phyloP scores from a whole-genome alignment of 306 rosid genomes.

The Vicia villosa region DNA sequence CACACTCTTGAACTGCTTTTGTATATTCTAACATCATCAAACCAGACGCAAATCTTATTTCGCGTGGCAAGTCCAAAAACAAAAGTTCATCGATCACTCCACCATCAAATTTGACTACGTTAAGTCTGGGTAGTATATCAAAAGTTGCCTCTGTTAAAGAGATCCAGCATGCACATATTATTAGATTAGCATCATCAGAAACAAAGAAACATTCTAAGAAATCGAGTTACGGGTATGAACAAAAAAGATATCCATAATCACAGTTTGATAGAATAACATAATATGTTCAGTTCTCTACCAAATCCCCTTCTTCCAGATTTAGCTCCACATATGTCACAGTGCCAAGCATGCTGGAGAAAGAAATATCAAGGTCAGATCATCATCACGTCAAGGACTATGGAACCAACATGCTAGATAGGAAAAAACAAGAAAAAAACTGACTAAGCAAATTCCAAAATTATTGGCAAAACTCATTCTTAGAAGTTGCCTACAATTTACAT shows the following conservation, averaged over 20 bases:
- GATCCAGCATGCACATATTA: slow-evolving; percentile 32
- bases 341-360: slow-evolving; percentile 87
- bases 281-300: slow-evolving; percentile 57
- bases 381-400: background rate
- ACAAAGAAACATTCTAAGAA: background rate
- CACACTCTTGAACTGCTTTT: slow-evolving; percentile 94
- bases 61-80: slow-evolving; percentile 87
- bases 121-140: slow-evolving; percentile 94
- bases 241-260: background rate
- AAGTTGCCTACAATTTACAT: background rate
- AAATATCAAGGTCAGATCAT: slow-evolving; percentile 30
- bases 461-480: slow-evolving; percentile 5
- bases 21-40: slow-evolving; percentile 86
- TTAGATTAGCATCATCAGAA: slow-evolving; percentile 16
- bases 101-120: slow-evolving; percentile 92
- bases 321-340: slow-evolving; percentile 86
- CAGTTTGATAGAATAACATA: background rate
- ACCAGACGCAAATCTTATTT: slow-evolving; percentile 73
- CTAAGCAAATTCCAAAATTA: background rate
- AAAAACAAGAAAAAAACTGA: background rate
- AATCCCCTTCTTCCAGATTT: slow-evolving; percentile 99
- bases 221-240: background rate
- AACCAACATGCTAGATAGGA: background rate
- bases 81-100: slow-evolving; percentile 93
- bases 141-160: slow-evolving; percentile 85